phyloP scores from a whole-genome alignment of 371 early-diverging fungal genomes.

The Mortierella sp. region DNA sequence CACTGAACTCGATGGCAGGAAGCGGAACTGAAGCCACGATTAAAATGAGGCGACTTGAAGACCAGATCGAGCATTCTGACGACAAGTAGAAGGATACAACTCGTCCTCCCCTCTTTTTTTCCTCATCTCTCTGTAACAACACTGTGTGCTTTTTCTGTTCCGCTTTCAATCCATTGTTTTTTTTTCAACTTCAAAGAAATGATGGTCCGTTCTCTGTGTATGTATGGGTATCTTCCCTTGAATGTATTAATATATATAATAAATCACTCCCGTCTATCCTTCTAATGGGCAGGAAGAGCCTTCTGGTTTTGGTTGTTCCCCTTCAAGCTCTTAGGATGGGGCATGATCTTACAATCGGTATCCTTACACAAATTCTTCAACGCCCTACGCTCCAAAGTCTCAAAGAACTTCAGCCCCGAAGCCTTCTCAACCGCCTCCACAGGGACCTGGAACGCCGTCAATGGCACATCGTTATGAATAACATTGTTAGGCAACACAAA shows the following conservation, averaged over 20 bases:
- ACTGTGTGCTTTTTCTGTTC: neutral
- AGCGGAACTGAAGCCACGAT: conserved; percentile 44
- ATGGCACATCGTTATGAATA: conserved; percentile 75
- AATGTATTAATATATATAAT: neutral
- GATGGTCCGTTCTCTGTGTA: neutral
- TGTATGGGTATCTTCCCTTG: neutral
- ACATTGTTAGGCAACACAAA: conserved; percentile 92
- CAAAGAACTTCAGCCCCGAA: conserved; percentile 86
- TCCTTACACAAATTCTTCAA: conserved; percentile 53
- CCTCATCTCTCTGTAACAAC: neutral
- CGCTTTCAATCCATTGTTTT: neutral
- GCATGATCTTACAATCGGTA: conserved; percentile 39
- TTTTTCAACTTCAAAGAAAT: neutral
- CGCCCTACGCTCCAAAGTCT: conserved; percentile 62
- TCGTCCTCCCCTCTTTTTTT: neutral
- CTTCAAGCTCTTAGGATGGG: conserved; percentile 49
- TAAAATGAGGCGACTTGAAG: conserved; percentile 35
- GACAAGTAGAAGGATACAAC: conserved; percentile 7
- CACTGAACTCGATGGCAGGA: conserved; percentile 32
- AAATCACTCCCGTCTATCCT: neutral
- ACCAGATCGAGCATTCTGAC: conserved; percentile 39
- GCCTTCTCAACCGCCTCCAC: conserved; percentile 84
- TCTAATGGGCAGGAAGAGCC: conserved; percentile 38
- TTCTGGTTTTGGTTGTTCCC: conserved; percentile 22
- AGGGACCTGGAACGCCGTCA: conserved; percentile 81